Evolutionary conservation across 306 rosid species (phyloP), one percentile per base, ranked within the genome.

Genomic region (Hylodesmum podocarpum): DNA sequence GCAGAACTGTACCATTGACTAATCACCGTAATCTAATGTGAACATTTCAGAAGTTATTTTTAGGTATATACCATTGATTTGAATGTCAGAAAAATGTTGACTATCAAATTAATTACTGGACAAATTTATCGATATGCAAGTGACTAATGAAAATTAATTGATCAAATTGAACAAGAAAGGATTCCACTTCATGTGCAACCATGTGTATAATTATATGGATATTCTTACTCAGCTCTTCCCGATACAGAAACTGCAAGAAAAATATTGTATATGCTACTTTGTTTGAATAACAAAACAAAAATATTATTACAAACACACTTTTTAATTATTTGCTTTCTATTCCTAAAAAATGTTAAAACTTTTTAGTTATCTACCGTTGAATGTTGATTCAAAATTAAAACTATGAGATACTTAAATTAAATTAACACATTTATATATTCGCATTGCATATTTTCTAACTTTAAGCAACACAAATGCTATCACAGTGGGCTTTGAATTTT

Each of bases 181-280:
- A 16, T 39, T 57, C 36, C 43, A 19, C 37, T 19, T 68, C 82
- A 78, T 58, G 76, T 78, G 82, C 70, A 57, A 4, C 70, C 82
- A 78, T 68, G 82, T 68, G 82, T 68, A 10, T 22, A 9, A 5
- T 22, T 41, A 54, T 41, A 15, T 39, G 13, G 16, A 65, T 16
- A 14, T 16, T n/a, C 40, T 14, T 34, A 36, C 31, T 50, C 5
- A 13, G 15, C 39, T 37, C 37, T 12, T 3, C 47, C 47, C 19
- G 70, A 74, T 47, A 39, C 41, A 29, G 9, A 61, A 34, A 44
- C 61, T 22, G 21, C 59, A 34, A 19, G 34, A 65, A 18, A 25
- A 0, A 8, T 9, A 40, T 57, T 55, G 22, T 14, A 37, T 54
- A 24, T 36, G 27, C 14, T 51, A 14, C 47, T 29, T 61, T 29